These are phyloP conservation scores for Triglochin maritima DNA, from an alignment of 106 monocot genomes.

Conservation along the genomic window DNA sequence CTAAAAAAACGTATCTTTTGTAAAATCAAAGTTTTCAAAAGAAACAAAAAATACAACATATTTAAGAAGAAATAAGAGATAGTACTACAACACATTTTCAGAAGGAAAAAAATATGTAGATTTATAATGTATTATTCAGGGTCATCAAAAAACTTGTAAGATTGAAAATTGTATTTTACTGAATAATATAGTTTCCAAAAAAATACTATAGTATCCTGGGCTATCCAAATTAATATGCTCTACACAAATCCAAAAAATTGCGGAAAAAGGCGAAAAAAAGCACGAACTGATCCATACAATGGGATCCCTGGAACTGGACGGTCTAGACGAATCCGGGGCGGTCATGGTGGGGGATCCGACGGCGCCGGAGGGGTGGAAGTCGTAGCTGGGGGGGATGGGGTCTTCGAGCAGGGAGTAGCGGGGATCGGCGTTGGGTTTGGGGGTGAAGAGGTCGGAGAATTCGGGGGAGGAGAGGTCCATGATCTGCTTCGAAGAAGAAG, in stretches of 20 bases:
- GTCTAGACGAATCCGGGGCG: conserved; percentile 7
- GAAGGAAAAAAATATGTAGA: too few relatives aligned
- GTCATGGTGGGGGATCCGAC: conserved; percentile 1
- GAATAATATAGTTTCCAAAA: too few relatives aligned
- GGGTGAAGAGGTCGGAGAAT: neutral
- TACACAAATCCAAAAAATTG: neutral
- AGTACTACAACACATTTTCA: too few relatives aligned
- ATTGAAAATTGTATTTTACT: too few relatives aligned
- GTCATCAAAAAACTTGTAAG: too few relatives aligned
- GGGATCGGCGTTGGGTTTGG: neutral
- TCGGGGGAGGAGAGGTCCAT: conserved; percentile 7
- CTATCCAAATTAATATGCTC: too few relatives aligned
- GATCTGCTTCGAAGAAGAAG: neutral
- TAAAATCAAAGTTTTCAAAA: too few relatives aligned
- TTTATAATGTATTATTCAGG: too few relatives aligned
- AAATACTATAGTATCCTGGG: too few relatives aligned
- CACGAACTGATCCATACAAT: neutral
- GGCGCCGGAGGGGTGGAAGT: conserved; percentile 70
- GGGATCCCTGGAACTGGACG: conserved; percentile 1
- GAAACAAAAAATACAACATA: too few relatives aligned
- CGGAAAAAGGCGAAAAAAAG: neutral
- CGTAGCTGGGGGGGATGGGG: conserved; percentile 67
- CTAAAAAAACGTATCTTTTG: too few relatives aligned
- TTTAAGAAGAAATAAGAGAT: too few relatives aligned
- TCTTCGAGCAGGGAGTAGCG: conserved; percentile 23